Conservation (phyloP, 371 early-diverging fungal genomes). For the Lichtheimia corymbifera region DNA sequence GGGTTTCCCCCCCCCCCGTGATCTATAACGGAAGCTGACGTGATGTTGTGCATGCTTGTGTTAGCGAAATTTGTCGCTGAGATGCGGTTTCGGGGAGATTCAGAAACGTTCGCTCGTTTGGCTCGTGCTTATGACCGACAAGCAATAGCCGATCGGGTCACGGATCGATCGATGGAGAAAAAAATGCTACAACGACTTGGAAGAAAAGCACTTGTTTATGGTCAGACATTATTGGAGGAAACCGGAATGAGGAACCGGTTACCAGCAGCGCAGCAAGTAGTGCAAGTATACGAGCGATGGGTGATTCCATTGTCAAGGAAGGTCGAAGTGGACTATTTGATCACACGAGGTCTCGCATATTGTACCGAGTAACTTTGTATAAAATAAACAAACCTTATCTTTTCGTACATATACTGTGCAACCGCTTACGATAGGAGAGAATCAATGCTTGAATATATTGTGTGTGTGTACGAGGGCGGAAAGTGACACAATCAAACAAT, state of each 20-base stretch:
- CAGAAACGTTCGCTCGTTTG: conserved; percentile 80
- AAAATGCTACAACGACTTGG: conserved; percentile 78
- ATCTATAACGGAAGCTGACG: too few relatives aligned
- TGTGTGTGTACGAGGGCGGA: too few relatives aligned
- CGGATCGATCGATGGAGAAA: conserved; percentile 83
- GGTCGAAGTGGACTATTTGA: conserved; percentile 81
- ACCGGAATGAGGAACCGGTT: conserved; percentile 51
- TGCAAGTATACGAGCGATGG: conserved; percentile 84
- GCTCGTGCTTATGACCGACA: conserved; percentile 76
- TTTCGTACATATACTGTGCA: too few relatives aligned
- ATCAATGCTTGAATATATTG: too few relatives aligned
- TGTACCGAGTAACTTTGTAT: too few relatives aligned
- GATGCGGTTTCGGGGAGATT: conserved; percentile 86
- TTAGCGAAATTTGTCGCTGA: conserved; percentile 96
- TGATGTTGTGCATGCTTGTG: conserved; percentile 3
- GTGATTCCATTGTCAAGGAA: conserved; percentile 88
- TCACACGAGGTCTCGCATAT: conserved; percentile 8
- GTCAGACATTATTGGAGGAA: conserved; percentile 73
- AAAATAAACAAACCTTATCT: too few relatives aligned
- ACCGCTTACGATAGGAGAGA: too few relatives aligned
- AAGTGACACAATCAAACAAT: too few relatives aligned
- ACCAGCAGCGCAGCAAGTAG: conserved; percentile 72
- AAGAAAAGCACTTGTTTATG: conserved; percentile 90
- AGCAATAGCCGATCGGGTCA: conserved; percentile 82
- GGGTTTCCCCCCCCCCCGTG: too few relatives aligned